Base-by-base conservation (phyloP, 2,329 filamentous ascomycete species). In the Stachybotrys elegans region DNA sequence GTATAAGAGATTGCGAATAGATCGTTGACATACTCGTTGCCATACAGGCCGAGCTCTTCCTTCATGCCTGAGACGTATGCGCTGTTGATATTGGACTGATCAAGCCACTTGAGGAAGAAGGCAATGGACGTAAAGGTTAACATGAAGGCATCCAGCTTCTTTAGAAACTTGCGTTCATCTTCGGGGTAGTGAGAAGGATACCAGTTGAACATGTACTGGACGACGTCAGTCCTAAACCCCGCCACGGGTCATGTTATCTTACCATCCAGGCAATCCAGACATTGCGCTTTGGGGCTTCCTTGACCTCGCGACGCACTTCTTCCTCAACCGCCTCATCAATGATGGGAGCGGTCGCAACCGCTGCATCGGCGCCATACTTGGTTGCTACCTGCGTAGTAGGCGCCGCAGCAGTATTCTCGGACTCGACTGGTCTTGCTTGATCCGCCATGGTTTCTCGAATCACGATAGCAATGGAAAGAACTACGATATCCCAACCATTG, bases 61-160 rank as follows among this genome's bases (percentile, higher is more conserved):
- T 66, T 62, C 66, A 69, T 68, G 1, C 66, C 66, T 0, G 60
- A 64, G 8, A 67, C 64, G 34, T 68, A 69, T 12, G 66, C 66
- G 16, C 50, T 59, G 44, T 55, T 63, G 54, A 60, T 64, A 35
- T 63, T 64, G 6, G 57, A 56, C 45, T 66, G 64, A 43, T 69
- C 66, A n/a, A 63, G 52, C 48, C 46, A 44, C 29, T 44, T 44
- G 19, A 44, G 23, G 27, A 44, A 39, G n/a, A 39, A 37, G 16
- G 34, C 34, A 19, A 37, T 37, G 16, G n/a, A 37, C n/a, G 34
- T 37, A 19, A 37, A 37, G 4, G 34, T 37, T 19, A 37, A 37
- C 34, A 37, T 37, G 16, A 37, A 37, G 13, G 34, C 34, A 13
- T 37, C 34, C n/a, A 37, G 34, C 16, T 37, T 37, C 4, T 19